A percentile compares a stretch with the other conserved stretches of the same genome.
Evolutionary conservation across 805 yeast genomes (phyloP).

Genomic region (Candida jianshihensis): DNA sequence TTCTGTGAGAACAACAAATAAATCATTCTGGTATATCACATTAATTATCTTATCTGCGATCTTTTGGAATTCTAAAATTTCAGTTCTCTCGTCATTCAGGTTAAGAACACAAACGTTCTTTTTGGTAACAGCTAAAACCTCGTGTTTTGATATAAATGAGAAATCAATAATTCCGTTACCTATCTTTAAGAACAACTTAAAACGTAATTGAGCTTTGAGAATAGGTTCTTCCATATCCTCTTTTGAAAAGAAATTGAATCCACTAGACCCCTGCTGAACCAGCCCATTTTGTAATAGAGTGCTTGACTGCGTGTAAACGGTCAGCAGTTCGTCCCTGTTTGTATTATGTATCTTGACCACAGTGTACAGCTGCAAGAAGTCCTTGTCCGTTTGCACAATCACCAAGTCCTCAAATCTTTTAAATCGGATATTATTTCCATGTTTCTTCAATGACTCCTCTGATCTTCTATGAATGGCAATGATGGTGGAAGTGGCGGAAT

Average conservation of each 20-base stretch:
- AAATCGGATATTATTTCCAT: slow-evolving; percentile 31
- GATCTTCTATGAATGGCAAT: slow-evolving; percentile 29
- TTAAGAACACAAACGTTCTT: slow-evolving; percentile 14
- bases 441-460: slow-evolving; percentile 26
- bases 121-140: slow-evolving; percentile 12
- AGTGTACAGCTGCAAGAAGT: slow-evolving; percentile 32
- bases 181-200: slow-evolving; percentile 22
- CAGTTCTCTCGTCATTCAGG: slow-evolving; percentile 8
- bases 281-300: slow-evolving; percentile 20
- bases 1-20: slow-evolving; percentile 3
- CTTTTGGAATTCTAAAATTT: slow-evolving; percentile 3
- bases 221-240: slow-evolving; percentile 18
- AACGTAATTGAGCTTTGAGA: slow-evolving; percentile 17
- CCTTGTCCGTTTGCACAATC: slow-evolving; percentile 28
- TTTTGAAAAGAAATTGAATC: slow-evolving; percentile 11
- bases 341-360: slow-evolving; percentile 6
- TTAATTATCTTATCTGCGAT: slow-evolving; percentile 3
- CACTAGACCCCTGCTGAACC: slow-evolving; percentile 10
- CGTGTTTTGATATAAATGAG: slow-evolving; percentile 10
- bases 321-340: slow-evolving; percentile 17
- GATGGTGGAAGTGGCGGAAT: slow-evolving; percentile 27
- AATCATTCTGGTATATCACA: not conserved
- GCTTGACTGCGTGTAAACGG: slow-evolving; percentile 13
- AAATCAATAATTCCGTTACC: slow-evolving; percentile 18
- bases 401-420: slow-evolving; percentile 21